phyloP scores from a whole-genome alignment of 2,329 filamentous ascomycete genomes.

The Didymella arachidicola region DNA sequence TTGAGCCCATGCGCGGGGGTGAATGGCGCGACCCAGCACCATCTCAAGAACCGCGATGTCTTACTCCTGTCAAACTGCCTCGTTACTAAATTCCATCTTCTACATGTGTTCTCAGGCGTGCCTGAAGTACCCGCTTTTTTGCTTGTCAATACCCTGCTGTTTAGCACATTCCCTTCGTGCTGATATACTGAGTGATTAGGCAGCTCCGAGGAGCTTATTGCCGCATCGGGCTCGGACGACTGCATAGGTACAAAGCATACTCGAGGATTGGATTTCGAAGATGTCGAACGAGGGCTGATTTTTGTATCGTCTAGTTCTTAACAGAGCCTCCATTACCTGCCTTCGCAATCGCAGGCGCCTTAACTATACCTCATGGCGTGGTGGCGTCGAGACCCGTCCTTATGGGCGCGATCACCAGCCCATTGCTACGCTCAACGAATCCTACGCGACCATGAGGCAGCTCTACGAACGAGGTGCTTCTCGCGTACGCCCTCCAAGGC shows the following conservation, averaged over 20 bases:
- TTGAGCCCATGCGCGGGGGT: slow-evolving; percentile 36
- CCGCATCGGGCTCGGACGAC: background rate
- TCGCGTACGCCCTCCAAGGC: slow-evolving; percentile 32
- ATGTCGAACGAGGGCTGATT: background rate
- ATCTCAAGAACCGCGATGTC: slow-evolving; percentile 12
- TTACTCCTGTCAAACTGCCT: slow-evolving; percentile 3
- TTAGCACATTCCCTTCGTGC: background rate
- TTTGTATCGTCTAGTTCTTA: background rate
- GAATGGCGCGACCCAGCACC: slow-evolving; percentile 23
- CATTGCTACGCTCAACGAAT: slow-evolving; percentile 35
- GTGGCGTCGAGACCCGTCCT: slow-evolving; percentile 43
- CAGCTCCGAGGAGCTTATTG: slow-evolving; percentile 2
- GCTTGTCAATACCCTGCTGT: background rate
- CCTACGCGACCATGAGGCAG: slow-evolving; percentile 34
- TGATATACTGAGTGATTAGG: slow-evolving; percentile 1
- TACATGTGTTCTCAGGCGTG: background rate
- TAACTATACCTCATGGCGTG: slow-evolving; percentile 7
- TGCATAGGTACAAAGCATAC: background rate
- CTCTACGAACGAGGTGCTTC: slow-evolving; percentile 41
- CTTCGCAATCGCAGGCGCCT: background rate
- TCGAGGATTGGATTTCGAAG: no score
- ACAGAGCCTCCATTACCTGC: background rate
- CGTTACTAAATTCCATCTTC: background rate
- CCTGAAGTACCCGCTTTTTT: background rate
- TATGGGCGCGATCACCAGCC: slow-evolving; percentile 32